Evolutionary conservation across 2,329 filamentous ascomycete species (phyloP).

Genomic region (Meredithiella fracta): DNA sequence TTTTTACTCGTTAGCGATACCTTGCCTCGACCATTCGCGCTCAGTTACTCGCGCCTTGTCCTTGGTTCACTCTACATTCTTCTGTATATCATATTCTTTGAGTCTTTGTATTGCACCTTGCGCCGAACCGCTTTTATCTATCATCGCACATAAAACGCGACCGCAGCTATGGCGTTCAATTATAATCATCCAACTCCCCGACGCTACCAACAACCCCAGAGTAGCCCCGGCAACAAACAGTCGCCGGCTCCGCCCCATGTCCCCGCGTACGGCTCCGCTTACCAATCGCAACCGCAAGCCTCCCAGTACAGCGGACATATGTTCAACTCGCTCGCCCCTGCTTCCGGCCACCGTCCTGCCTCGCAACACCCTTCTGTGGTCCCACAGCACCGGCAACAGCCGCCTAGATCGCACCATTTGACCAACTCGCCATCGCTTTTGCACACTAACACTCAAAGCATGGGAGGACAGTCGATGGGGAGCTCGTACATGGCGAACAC

Average conservation of each 20-base stretch:
- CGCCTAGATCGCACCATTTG: conserved; percentile 24
- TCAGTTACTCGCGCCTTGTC: too few relatives aligned
- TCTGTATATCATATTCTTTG: neutral
- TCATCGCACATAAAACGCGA: too few relatives aligned
- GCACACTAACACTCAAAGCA: conserved; percentile 15
- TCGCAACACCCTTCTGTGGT: conserved; percentile 32
- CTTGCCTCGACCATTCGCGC: too few relatives aligned
- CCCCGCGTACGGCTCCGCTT: conserved; percentile 38
- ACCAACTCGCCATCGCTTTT: conserved; percentile 22
- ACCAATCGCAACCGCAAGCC: conserved; percentile 35
- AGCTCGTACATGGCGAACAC: conserved; percentile 19
- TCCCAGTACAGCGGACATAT: conserved; percentile 34
- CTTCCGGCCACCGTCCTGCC: conserved; percentile 30
- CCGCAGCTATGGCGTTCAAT: too few relatives aligned
- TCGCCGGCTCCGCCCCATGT: conserved; percentile 38
- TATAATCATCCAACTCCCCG: neutral
- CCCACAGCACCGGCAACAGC: conserved; percentile 21
- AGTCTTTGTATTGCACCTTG: neutral
- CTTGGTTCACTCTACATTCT: neutral
- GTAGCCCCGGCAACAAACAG: conserved; percentile 37
- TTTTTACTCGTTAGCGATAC: too few relatives aligned
- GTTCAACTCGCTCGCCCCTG: conserved; percentile 33
- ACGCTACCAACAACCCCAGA: conserved; percentile 21
- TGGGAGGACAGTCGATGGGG: conserved; percentile 16
- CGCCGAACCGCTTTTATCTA: too few relatives aligned